These are phyloP conservation scores for Chrysoporthe deuterocubensis DNA, from an alignment of 2,329 filamentous ascomycete species.

Conservation along the genomic window DNA sequence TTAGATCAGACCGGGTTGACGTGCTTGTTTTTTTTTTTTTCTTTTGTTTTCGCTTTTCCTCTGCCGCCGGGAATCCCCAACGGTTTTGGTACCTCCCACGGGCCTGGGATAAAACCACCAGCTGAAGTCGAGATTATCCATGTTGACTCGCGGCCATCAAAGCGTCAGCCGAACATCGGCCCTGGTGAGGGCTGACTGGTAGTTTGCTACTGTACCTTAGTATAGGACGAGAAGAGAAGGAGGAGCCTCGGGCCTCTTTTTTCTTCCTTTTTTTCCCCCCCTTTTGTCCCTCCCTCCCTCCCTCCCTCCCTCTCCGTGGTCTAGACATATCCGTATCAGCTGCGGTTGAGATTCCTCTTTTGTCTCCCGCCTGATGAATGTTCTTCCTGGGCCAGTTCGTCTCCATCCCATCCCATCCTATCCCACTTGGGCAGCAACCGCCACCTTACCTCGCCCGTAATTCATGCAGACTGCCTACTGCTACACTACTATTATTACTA, in stretches of 20 bases:
- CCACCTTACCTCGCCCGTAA: not conserved
- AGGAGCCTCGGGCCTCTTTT: not conserved
- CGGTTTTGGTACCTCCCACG: not conserved
- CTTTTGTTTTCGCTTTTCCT: not conserved
- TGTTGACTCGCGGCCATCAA: slow-evolving; percentile 9
- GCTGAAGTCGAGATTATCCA: not conserved
- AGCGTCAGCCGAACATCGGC: slow-evolving; percentile 17
- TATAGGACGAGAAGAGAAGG: slow-evolving; percentile 9
- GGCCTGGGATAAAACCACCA: not conserved
- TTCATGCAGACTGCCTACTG: not conserved
- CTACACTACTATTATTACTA: not conserved
- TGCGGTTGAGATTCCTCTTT: slow-evolving; percentile 10
- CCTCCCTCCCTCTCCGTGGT: not conserved
- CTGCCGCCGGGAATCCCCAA: not conserved
- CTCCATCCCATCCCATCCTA: not conserved
- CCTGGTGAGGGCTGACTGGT: not conserved
- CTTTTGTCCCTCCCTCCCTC: not conserved
- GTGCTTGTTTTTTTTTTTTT: not conserved
- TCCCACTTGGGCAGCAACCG: slow-evolving; percentile 2
- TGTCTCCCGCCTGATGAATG: slow-evolving; percentile 2
- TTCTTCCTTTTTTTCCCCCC: not conserved
- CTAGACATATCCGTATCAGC: not conserved
- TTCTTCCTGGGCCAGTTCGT: not conserved
- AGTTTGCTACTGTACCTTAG: not conserved
- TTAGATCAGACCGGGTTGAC: not conserved